Percentiles rank a stretch among this genome's conserved stretches.
Evolutionary conservation across 306 rosid species (phyloP).

Genomic region (Ochetophila trinervis): DNA sequence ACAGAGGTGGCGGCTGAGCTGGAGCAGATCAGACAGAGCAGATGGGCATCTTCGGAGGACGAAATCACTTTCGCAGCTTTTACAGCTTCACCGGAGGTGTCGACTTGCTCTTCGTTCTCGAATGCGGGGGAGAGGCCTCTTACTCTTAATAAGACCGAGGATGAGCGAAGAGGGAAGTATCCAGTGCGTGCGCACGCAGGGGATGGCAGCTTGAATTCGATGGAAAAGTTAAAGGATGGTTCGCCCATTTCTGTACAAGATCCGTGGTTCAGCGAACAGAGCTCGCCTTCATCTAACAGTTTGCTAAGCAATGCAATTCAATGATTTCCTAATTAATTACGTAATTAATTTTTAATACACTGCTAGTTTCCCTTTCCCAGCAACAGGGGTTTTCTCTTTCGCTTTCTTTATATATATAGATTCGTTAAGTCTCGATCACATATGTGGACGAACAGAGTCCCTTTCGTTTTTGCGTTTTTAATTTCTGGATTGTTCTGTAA

Average conservation of each 20-base stretch:
- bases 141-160: constrained; percentile 25
- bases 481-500: no score
- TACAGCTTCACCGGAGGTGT: constrained; percentile 33
- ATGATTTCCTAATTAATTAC: neutral
- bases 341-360: neutral
- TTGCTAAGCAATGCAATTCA: constrained; percentile 44
- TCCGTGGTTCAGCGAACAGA: constrained; percentile 72
- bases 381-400: neutral
- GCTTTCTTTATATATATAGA: no score
- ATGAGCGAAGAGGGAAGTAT: constrained; percentile 19
- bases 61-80: constrained; percentile 36
- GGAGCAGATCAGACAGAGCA: constrained; percentile 48
- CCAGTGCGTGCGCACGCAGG: constrained; percentile 17
- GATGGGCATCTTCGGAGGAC: constrained; percentile 40
- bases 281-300: constrained; percentile 78
- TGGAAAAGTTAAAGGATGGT: constrained; percentile 30
- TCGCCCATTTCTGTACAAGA: constrained; percentile 76
- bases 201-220: constrained; percentile 25
- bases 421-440: no score
- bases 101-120: constrained; percentile 49
- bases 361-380: neutral
- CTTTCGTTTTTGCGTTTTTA: no score
- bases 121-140: constrained; percentile 52
- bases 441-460: no score
- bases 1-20: constrained; percentile 77